Conservation (phyloP, 164 flowering plant species). For the Nymphaea thermarum region DNA sequence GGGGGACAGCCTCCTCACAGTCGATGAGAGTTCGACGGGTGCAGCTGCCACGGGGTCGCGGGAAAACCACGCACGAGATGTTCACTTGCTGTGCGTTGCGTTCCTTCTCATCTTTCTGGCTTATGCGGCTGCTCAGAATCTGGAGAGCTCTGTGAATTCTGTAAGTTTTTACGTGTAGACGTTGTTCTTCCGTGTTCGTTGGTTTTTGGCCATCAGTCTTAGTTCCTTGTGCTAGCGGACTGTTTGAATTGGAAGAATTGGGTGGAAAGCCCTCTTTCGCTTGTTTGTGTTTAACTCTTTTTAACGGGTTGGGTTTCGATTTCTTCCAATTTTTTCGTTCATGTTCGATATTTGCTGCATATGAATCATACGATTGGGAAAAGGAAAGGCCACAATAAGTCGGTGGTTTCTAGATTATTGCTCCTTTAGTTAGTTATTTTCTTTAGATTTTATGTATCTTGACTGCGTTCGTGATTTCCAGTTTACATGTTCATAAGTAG, state of each 20-base stretch:
- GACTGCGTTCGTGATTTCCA: no score
- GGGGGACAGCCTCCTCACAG: neutral
- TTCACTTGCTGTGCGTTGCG: constrained; percentile 63
- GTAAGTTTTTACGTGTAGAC: constrained; percentile 23
- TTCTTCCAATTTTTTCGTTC: no score
- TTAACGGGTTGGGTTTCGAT: neutral
- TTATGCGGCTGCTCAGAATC: constrained; percentile 87
- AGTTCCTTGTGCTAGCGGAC: neutral
- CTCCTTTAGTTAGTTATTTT: no score
- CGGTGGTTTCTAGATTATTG: no score
- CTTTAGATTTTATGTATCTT: no score
- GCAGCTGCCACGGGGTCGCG: neutral
- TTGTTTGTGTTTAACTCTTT: neutral
- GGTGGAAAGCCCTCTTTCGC: neutral
- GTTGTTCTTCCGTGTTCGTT: neutral
- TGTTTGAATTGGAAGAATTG: neutral
- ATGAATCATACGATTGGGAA: no score
- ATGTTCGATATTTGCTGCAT: no score
- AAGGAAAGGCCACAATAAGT: no score
- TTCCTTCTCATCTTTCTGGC: constrained; percentile 75
- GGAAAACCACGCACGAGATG: constrained; percentile 44
- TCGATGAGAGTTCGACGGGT: neutral
- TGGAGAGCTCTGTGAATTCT: constrained; percentile 68
- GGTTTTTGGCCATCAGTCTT: neutral
- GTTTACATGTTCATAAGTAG: no score